phyloP scores from a whole-genome alignment of 2,329 filamentous ascomycete species.

The Neopestalotiopsis rosae region DNA sequence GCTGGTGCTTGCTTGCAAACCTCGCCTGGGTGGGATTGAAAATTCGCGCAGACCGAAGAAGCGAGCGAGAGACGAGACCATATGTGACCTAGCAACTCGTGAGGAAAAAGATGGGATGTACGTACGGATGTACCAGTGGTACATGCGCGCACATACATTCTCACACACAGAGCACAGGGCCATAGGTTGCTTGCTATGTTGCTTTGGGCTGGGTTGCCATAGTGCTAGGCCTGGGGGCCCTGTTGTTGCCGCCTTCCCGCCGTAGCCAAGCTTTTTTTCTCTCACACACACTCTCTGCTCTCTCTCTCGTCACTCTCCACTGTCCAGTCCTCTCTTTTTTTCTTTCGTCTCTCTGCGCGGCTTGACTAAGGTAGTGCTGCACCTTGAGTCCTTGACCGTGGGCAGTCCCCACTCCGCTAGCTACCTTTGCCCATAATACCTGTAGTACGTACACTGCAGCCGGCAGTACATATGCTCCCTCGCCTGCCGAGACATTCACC shows the following conservation, averaged over 20 bases:
- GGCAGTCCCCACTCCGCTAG: conserved; percentile 24
- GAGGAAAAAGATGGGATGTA: not conserved
- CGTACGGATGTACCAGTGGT: no score
- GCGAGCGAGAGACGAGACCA: conserved; percentile 12
- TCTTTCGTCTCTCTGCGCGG: not conserved
- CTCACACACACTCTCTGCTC: not conserved
- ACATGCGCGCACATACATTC: no score
- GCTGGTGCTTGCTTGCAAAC: conserved; percentile 9
- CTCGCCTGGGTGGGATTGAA: not conserved
- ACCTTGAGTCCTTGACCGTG: conserved; percentile 37
- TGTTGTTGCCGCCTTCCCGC: conserved; percentile 32
- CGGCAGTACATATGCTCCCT: conserved; percentile 35
- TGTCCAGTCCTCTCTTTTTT: conserved; percentile 5
- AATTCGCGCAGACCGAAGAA: conserved; percentile 23
- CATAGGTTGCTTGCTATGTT: not conserved
- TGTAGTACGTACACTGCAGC: conserved; percentile 9
- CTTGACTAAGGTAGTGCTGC: not conserved
- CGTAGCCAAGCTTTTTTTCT: conserved; percentile 33
- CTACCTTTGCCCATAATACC: not conserved
- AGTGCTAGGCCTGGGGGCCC: conserved; percentile 17
- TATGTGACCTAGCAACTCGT: not conserved
- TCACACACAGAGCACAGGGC: no score
- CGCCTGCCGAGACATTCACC: conserved; percentile 25
- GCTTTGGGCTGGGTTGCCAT: conserved; percentile 8
- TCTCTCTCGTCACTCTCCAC: no score